Percentiles rank a stretch among this genome's conserved stretches.
These are phyloP conservation scores for Achaetomiella virescens DNA, from an alignment of 495 filamentous ascomycete species.

Conservation along the genomic window DNA sequence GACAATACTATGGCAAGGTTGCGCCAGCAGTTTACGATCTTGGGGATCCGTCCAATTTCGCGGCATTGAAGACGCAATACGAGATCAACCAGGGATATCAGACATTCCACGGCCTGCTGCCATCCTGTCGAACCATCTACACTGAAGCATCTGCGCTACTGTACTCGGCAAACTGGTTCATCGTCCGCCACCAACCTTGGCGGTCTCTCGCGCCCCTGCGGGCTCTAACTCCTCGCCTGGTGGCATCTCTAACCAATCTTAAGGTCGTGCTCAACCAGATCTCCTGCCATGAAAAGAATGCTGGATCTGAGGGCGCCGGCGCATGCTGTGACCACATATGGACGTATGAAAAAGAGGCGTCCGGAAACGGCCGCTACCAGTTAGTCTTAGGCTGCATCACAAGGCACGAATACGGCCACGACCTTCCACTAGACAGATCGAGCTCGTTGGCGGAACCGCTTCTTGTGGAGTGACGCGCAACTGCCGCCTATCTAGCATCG, in stretches of 20 bases:
- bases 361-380: too few species aligned
- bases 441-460: background rate
- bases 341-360: too few species aligned
- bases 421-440: background rate
- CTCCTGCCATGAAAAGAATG: background rate
- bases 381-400: background rate
- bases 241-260: slow-evolving; percentile 1
- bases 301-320: background rate
- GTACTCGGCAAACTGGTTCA: slow-evolving; percentile 4
- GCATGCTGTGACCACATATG: background rate
- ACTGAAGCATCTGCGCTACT: background rate
- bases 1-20: background rate
- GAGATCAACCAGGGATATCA: background rate
- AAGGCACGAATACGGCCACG: background rate
- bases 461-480: background rate
- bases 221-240: background rate
- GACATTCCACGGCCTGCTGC: slow-evolving; percentile 1
- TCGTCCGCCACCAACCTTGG: background rate
- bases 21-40: background rate
- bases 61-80: background rate
- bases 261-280: slow-evolving; percentile 7
- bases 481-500: background rate
- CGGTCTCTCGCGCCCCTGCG: background rate
- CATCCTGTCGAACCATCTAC: slow-evolving; percentile 8
- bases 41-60: background rate